These are phyloP conservation scores for Rhypophila decipiens DNA, from an alignment of 495 filamentous ascomycete genomes.

Conservation along the genomic window DNA sequence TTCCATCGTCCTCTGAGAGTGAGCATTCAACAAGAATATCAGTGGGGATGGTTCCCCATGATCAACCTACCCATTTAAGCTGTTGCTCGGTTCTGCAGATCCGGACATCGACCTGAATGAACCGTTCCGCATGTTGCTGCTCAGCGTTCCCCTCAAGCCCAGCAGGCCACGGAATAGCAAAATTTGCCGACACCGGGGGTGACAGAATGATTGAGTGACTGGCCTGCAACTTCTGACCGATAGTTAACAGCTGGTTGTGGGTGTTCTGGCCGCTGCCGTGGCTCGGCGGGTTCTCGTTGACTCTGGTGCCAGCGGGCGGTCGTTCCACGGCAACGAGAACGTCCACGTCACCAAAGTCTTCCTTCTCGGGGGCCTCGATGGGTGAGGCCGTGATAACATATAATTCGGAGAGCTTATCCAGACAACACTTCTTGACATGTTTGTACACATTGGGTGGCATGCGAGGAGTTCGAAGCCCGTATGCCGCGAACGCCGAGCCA, in stretches of 20 bases:
- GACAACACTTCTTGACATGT: slow-evolving; percentile 30
- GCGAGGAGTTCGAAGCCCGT: slow-evolving; percentile 49
- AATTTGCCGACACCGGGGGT: slow-evolving; percentile 20
- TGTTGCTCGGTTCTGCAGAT: slow-evolving; percentile 34
- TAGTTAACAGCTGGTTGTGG: slow-evolving; percentile 6
- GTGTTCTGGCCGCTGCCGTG: neutral
- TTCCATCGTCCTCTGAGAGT: too few species aligned
- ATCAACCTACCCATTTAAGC: slow-evolving; percentile 45
- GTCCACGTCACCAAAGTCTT: slow-evolving; percentile 54
- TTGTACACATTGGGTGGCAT: slow-evolving; percentile 47
- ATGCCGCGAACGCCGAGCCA: slow-evolving; percentile 46
- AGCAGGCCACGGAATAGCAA: slow-evolving; percentile 48
- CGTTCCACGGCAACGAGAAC: slow-evolving; percentile 44
- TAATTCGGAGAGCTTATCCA: slow-evolving; percentile 34
- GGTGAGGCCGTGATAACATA: slow-evolving; percentile 43
- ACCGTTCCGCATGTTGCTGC: slow-evolving; percentile 19
- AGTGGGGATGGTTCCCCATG: too few species aligned
- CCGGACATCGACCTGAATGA: slow-evolving; percentile 61
- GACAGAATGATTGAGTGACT: slow-evolving; percentile 21
- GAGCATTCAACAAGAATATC: too few species aligned
- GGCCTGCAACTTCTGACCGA: slow-evolving; percentile 26
- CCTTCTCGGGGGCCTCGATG: slow-evolving; percentile 51
- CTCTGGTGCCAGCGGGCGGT: slow-evolving; percentile 9
- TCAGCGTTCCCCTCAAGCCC: slow-evolving; percentile 4
- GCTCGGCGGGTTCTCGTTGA: slow-evolving; percentile 1